Evolutionary conservation across 2,329 filamentous ascomycete genomes (phyloP).

Genomic region (Thielaviopsis populi): DNA sequence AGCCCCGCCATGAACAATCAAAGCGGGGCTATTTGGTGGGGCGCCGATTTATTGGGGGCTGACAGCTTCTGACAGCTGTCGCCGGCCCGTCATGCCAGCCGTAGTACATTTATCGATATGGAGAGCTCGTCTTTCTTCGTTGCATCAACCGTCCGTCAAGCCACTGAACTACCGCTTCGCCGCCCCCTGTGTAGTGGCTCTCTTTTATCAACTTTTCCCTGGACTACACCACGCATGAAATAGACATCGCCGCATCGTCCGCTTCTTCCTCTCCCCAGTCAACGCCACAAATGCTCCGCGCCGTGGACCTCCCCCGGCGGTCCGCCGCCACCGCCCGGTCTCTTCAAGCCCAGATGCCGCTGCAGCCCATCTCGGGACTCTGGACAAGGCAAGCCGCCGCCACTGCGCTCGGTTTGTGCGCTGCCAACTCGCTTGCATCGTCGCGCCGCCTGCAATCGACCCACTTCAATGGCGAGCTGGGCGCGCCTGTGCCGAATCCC

Average conservation of each 20-base stretch:
- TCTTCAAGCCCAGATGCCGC: neutral
- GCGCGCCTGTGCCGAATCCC: constrained; percentile 5
- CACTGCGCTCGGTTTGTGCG: neutral
- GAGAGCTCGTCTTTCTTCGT: too few species aligned
- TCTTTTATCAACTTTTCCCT: neutral
- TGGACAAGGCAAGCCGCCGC: neutral
- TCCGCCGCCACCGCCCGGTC: neutral
- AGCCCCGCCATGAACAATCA: neutral
- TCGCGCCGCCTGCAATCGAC: constrained; percentile 6
- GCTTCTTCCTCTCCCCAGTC: neutral
- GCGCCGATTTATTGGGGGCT: neutral
- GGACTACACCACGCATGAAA: neutral
- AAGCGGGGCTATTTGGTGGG: neutral
- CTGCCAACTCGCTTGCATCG: too few species aligned
- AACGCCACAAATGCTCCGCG: constrained; percentile 1
- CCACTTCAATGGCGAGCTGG: neutral
- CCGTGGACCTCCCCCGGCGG: neutral
- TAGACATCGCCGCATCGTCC: neutral
- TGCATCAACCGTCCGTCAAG: too few species aligned
- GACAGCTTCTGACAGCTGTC: neutral
- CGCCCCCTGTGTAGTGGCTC: too few species aligned
- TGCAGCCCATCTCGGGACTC: neutral
- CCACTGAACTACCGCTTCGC: too few species aligned
- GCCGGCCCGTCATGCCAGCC: neutral
- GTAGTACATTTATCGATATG: neutral